Conservation (phyloP, 495 filamentous ascomycete genomes). For the Aspergillus ostianus region DNA sequence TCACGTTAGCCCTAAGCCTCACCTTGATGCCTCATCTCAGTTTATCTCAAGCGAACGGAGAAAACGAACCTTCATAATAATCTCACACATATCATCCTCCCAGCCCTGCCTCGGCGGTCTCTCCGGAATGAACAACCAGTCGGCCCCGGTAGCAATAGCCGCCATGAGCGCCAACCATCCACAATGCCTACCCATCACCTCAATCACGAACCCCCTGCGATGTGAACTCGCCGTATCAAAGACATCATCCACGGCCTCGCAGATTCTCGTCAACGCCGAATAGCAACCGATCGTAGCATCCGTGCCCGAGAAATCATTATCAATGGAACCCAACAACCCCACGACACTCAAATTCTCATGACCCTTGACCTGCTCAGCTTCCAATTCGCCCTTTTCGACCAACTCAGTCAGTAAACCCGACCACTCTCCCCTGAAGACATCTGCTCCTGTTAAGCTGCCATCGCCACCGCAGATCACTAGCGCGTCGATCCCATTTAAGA, state of each 20-base stretch:
- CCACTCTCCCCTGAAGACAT: conserved; percentile 89
- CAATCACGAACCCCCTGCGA: conserved; percentile 91
- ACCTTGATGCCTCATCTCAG: neutral
- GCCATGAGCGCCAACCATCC: conserved; percentile 97
- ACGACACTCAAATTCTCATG: conserved; percentile 86
- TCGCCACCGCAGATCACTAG: conserved; percentile 94
- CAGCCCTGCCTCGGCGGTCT: conserved; percentile 82
- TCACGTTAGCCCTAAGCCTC: neutral
- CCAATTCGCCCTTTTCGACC: conserved; percentile 62
- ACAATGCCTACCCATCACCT: conserved; percentile 97
- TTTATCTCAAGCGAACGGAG: neutral
- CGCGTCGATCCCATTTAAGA: conserved; percentile 86
- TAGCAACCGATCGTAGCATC: conserved; percentile 97
- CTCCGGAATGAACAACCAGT: conserved; percentile 94
- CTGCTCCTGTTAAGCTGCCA: conserved; percentile 90
- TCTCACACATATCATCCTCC: conserved; percentile 80
- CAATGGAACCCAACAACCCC: conserved; percentile 92
- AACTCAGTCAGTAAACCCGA: conserved; percentile 78
- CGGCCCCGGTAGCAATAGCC: conserved; percentile 87
- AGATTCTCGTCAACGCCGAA: conserved; percentile 83
- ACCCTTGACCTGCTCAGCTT: conserved; percentile 61
- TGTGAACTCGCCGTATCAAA: conserved; percentile 95
- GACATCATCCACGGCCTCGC: conserved; percentile 88
- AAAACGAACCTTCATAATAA: conserved; percentile 65
- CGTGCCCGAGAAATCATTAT: conserved; percentile 93